A percentile compares a stretch with the other conserved stretches of the same genome.
Conservation (phyloP, 106 monocot genomes). For the Chionographis japonica region DNA sequence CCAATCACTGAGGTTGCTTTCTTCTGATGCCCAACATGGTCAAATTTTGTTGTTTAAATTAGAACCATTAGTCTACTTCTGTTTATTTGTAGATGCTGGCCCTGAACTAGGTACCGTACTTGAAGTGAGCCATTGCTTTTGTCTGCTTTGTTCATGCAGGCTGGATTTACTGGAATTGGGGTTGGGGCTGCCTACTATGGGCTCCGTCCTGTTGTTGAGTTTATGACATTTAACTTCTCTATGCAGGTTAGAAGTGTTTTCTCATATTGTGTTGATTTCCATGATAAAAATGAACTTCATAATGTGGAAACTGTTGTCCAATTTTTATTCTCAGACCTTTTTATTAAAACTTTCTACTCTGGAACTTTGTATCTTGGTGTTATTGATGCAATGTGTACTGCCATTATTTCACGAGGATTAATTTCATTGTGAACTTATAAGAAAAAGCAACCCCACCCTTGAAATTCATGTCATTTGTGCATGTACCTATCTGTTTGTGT, state of each 20-base stretch:
- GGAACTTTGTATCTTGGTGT: no score
- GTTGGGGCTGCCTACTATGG: slow-evolving; percentile 98
- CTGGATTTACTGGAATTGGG: slow-evolving; percentile 97
- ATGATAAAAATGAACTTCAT: not conserved
- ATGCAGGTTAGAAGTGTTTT: slow-evolving; percentile 71
- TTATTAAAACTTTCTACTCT: no score
- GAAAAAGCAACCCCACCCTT: no score
- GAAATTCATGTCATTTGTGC: no score
- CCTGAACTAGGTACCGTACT: not conserved
- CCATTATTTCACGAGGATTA: no score
- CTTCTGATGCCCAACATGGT: not conserved
- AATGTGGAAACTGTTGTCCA: not conserved
- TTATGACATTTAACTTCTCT: slow-evolving; percentile 99
- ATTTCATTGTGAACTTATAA: no score
- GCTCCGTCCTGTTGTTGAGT: slow-evolving; percentile 88
- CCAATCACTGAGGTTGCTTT: slow-evolving; percentile 92
- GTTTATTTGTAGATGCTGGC: not conserved
- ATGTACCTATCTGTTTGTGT: no score
- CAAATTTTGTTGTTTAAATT: not conserved
- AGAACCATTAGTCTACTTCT: no score
- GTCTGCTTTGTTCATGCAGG: slow-evolving; percentile 29
- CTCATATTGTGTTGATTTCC: not conserved
- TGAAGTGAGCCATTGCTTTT: not conserved
- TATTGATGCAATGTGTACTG: no score
- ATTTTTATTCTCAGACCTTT: no score